These are phyloP conservation scores for Hibiscus tridactylites DNA, from an alignment of 345 rosid genomes.

Conservation along the genomic window DNA sequence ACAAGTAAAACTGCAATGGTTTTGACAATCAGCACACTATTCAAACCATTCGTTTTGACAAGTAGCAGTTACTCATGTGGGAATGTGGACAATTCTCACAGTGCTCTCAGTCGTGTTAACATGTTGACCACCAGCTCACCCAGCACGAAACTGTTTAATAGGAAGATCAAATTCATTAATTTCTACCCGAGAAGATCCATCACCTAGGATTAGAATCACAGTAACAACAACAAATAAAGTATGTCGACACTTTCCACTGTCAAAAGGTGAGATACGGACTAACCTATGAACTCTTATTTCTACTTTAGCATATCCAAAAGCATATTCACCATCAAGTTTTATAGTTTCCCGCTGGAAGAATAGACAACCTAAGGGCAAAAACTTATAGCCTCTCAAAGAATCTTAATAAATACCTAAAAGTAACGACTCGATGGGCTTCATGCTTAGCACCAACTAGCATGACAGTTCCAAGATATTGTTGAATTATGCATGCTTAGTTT, in stretches of 20 bases:
- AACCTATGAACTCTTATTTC: slow-evolving; percentile 96
- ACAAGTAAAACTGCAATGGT: not conserved
- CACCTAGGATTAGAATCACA: slow-evolving; percentile 76
- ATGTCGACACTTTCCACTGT: slow-evolving; percentile 78
- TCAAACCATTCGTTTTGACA: slow-evolving; percentile 84
- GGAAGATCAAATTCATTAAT: slow-evolving; percentile 86
- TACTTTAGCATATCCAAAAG: slow-evolving; percentile 94
- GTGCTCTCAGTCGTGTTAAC: slow-evolving; percentile 95
- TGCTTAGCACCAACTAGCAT: not conserved
- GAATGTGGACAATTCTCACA: slow-evolving; percentile 83
- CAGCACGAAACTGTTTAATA: slow-evolving; percentile 78
- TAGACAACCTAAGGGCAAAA: slow-evolving; percentile 5
- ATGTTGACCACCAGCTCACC: slow-evolving; percentile 91
- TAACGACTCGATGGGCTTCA: not conserved
- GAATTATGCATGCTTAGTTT: not conserved
- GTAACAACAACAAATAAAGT: slow-evolving; percentile 99
- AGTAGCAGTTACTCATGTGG: slow-evolving; percentile 83
- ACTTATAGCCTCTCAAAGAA: not conserved
- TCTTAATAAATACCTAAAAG: not conserved
- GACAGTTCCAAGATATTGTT: not conserved
- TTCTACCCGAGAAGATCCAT: slow-evolving; percentile 66
- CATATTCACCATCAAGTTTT: slow-evolving; percentile 83
- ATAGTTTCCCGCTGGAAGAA: slow-evolving; percentile 81
- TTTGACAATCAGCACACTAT: not conserved
- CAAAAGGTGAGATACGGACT: slow-evolving; percentile 92